Conservation (phyloP, 768 basidiomycete genomes). For the Tulasnella sp. region DNA sequence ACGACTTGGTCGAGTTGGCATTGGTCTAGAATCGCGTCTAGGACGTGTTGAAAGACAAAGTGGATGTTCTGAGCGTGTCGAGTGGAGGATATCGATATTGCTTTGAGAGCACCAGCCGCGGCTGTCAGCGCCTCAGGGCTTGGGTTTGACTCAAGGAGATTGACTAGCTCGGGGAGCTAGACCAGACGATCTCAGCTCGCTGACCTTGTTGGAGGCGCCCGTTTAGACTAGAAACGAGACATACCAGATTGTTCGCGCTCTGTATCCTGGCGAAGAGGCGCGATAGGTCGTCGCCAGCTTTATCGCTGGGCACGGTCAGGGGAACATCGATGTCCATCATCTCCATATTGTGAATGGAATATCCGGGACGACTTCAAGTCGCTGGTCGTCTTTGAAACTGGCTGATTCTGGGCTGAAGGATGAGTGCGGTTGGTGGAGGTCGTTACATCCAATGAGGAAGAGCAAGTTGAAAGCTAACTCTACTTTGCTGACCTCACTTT, state of each 20-base stretch:
- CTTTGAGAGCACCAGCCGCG: background rate
- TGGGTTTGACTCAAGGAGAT: background rate
- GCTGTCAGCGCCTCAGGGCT: background rate
- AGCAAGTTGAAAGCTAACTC: background rate
- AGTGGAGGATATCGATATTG: background rate
- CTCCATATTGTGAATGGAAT: background rate
- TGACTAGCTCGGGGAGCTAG: background rate
- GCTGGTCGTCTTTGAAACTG: background rate
- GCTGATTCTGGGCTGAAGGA: background rate
- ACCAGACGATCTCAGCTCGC: background rate
- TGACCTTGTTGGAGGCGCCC: background rate
- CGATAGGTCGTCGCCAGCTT: background rate
- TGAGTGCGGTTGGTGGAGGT: background rate
- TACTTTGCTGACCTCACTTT: background rate
- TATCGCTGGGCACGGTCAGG: background rate
- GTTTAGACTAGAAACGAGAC: background rate
- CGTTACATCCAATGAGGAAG: background rate
- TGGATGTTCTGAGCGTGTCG: background rate
- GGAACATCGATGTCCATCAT: background rate
- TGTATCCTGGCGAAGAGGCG: background rate
- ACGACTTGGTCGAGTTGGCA: background rate
- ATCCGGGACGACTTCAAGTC: background rate
- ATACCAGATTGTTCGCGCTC: background rate
- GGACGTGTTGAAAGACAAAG: constrained; percentile 8
- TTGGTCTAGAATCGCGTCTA: constrained; percentile 1